Evolutionary conservation across 805 yeast species (phyloP).

Genomic region (Sugiyamaella smithiae): DNA sequence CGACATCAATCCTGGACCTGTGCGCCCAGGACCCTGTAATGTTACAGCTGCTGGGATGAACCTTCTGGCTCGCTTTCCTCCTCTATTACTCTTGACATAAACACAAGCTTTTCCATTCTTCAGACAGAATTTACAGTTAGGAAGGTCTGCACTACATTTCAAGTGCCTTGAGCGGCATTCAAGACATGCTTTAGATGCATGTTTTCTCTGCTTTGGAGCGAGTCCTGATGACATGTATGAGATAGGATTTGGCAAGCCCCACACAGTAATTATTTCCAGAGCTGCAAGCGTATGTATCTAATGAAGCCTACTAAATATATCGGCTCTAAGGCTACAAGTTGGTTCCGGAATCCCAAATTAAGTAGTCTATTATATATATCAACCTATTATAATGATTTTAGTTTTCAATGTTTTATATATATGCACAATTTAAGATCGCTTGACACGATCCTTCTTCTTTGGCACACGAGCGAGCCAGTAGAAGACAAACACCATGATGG

Average conservation of each 20-base stretch:
- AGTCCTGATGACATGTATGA: too few relatives aligned
- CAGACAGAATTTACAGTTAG: neutral
- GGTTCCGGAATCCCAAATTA: too few relatives aligned
- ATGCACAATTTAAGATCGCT: slow-evolving; percentile 9
- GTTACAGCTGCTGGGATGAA: neutral
- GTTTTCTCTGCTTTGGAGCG: too few relatives aligned
- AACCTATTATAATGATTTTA: too few relatives aligned
- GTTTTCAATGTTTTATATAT: too few relatives aligned
- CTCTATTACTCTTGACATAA: neutral
- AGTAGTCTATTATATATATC: too few relatives aligned
- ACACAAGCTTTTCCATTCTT: neutral
- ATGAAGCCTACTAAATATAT: too few relatives aligned
- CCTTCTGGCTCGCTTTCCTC: neutral
- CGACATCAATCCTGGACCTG: neutral
- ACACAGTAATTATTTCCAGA: too few relatives aligned
- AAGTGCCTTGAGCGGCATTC: neutral
- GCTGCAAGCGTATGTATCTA: too few relatives aligned
- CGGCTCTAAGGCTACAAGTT: too few relatives aligned
- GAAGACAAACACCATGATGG: slow-evolving; percentile 43
- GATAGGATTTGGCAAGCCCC: too few relatives aligned
- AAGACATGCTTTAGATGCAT: neutral
- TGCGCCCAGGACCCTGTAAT: neutral
- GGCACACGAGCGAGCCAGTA: slow-evolving; percentile 77
- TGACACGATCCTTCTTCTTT: slow-evolving; percentile 37
- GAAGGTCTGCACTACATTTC: neutral